Evolutionary conservation across 148 eudicot species (phyloP).

Genomic region (Tetragonia tetragonoides): DNA sequence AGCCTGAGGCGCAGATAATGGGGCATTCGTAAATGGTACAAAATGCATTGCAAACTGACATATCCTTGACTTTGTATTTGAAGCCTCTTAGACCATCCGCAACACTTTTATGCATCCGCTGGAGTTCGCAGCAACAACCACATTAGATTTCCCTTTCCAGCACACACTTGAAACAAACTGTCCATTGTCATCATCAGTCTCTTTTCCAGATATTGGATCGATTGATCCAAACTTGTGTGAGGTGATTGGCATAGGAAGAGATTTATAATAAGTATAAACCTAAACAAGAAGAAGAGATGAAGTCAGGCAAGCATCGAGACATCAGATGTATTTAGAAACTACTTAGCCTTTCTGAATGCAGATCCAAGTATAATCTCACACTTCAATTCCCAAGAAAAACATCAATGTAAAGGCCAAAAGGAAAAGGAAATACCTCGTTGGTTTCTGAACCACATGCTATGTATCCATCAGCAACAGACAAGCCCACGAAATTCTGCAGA

Average conservation of each 20-base stretch:
- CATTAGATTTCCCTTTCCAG: slow-evolving; percentile 82
- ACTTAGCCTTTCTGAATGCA: neutral
- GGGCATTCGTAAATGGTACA: slow-evolving; percentile 1
- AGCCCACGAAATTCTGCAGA: slow-evolving; percentile 85
- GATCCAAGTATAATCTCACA: neutral
- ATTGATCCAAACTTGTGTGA: slow-evolving; percentile 92
- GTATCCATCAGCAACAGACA: slow-evolving; percentile 83
- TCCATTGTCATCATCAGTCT: slow-evolving; percentile 79
- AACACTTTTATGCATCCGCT: slow-evolving; percentile 82
- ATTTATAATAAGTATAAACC: slow-evolving; percentile 87
- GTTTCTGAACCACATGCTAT: slow-evolving; percentile 94
- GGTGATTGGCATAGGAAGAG: slow-evolving; percentile 85
- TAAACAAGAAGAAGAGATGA: slow-evolving; percentile 26
- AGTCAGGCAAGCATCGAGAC: slow-evolving; percentile 14
- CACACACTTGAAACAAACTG: slow-evolving; percentile 97
- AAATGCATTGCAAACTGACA: neutral
- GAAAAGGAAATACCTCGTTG: slow-evolving; percentile 56
- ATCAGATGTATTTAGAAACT: neutral
- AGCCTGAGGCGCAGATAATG: neutral
- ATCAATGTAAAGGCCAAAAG: neutral
- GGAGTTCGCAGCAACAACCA: slow-evolving; percentile 88
- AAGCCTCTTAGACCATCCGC: slow-evolving; percentile 53
- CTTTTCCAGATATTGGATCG: slow-evolving; percentile 78
- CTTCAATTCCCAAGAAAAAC: neutral
- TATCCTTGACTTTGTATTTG: neutral